Percentiles rank a stretch among this genome's conserved stretches.
These are phyloP conservation scores for Piper longum DNA, from an alignment of 164 flowering plant species.

Conservation along the genomic window DNA sequence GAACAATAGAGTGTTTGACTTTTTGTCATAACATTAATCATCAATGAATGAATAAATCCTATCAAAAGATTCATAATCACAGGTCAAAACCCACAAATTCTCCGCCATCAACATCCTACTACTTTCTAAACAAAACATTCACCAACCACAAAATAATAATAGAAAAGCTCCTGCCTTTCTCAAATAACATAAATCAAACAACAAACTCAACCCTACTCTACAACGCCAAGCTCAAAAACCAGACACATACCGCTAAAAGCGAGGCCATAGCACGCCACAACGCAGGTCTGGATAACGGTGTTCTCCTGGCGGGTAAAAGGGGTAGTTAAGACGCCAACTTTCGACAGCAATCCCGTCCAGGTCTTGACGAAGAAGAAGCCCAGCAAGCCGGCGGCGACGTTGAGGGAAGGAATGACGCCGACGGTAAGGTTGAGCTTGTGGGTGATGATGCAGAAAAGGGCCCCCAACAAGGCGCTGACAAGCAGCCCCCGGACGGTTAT, in stretches of 20 bases:
- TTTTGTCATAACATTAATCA: too few species aligned
- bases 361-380: conserved; percentile 79
- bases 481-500: conserved; percentile 67
- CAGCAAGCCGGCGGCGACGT: conserved; percentile 78
- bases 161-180: too few species aligned
- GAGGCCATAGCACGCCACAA: conserved; percentile 87
- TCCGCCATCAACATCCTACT: neutral
- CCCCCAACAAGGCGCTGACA: conserved; percentile 56
- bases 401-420: conserved; percentile 75
- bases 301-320: conserved; percentile 84
- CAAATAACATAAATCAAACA: too few species aligned
- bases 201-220: too few species aligned
- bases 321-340: conserved; percentile 33
- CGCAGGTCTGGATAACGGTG: conserved; percentile 89
- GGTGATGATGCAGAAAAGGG: conserved; percentile 69
- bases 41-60: too few species aligned
- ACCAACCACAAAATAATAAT: neutral
- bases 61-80: too few species aligned
- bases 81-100: too few species aligned
- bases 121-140: neutral
- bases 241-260: conserved; percentile 23
- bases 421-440: conserved; percentile 89
- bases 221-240: neutral
- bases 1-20: too few species aligned
- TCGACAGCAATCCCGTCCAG: conserved; percentile 51